phyloP scores from a whole-genome alignment of 2,329 filamentous ascomycete species.

The Berkeleyomyces basicola region DNA sequence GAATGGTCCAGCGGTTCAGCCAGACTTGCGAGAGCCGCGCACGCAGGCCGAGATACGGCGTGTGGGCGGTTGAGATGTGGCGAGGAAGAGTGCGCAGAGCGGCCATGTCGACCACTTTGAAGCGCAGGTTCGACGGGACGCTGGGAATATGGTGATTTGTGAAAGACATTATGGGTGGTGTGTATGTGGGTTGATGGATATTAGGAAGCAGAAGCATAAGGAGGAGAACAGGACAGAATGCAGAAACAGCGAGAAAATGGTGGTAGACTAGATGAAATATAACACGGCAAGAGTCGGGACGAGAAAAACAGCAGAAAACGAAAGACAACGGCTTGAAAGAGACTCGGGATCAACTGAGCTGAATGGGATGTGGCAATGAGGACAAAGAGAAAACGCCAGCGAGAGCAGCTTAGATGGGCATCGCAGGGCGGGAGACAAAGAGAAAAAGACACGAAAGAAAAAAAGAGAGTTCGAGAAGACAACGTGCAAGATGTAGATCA shows the following conservation, averaged over 20 bases:
- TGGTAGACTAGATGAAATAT: not conserved
- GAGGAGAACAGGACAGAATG: not conserved
- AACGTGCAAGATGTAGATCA: not conserved
- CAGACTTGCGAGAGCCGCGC: constrained; percentile 87
- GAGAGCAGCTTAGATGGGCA: no score
- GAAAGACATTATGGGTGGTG: not conserved
- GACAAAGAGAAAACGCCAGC: no score
- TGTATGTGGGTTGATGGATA: not conserved
- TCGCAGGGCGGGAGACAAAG: not conserved
- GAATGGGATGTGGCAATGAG: no score
- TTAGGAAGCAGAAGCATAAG: not conserved
- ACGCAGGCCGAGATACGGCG: constrained; percentile 80
- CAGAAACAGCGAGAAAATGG: not conserved
- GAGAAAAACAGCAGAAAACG: not conserved
- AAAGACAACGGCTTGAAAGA: not conserved
- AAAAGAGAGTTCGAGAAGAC: not conserved
- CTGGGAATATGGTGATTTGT: constrained; percentile 1
- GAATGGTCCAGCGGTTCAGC: constrained; percentile 93
- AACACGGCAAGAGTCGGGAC: not conserved
- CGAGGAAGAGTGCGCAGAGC: constrained; percentile 20
- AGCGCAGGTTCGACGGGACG: constrained; percentile 24
- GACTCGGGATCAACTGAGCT: not conserved
- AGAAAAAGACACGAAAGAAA: not conserved
- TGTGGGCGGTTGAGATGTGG: constrained; percentile 49
- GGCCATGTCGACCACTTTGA: constrained; percentile 23